Base-by-base conservation (phyloP, 1,284 basidiomycete species). In the Papiliotrema flavescens region DNA sequence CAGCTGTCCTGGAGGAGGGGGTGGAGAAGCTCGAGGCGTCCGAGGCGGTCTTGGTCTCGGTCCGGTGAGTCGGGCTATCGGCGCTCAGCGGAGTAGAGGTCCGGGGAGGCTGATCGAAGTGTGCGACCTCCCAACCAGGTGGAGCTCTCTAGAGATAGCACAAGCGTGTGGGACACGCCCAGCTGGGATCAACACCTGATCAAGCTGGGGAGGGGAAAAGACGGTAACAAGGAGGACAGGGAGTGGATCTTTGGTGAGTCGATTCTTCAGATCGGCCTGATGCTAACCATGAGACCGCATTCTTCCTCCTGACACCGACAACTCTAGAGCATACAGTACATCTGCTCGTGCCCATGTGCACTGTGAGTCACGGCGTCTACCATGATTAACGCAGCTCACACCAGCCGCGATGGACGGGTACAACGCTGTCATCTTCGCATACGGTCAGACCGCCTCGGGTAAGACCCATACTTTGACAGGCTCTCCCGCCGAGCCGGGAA, bases 361-460 rank as follows among this genome's bases (percentile, higher is more conserved):
- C 62, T 78, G 77, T 74, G 57, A 66, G 57, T 68, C 2, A 15
- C 20, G 8, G 11, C 28, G 6, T 11, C 28, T 32, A 6, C 6
- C 28, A 5, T 32, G 28, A 6, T 11, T 6, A 32, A 5, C 28
- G 11, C 6, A 5, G 28, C 28, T 32, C 28, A 32, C 28, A 5
- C 22, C 63, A 59, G 89, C 90, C 19, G 89, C 92, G 13, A 96
- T 97, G 90, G 91, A 96, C 49, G 95, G 94, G 11, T 98, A 86
- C 80, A 98, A 98, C 72, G 85, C 91, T 13, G 90, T 97, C 61
- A 85, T 95, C 48, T 96, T 96, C 67, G 92, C 92, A 0, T 95
- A 96, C 61, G 92, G 91, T 34, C 75, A 77, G 57, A 79, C 79
- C 1, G 79, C 78, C 1, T 78, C 89, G 19, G 93, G 93, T 49